phyloP scores from a whole-genome alignment of 176 grass and related monocot species.

The Oryza longistaminata region DNA sequence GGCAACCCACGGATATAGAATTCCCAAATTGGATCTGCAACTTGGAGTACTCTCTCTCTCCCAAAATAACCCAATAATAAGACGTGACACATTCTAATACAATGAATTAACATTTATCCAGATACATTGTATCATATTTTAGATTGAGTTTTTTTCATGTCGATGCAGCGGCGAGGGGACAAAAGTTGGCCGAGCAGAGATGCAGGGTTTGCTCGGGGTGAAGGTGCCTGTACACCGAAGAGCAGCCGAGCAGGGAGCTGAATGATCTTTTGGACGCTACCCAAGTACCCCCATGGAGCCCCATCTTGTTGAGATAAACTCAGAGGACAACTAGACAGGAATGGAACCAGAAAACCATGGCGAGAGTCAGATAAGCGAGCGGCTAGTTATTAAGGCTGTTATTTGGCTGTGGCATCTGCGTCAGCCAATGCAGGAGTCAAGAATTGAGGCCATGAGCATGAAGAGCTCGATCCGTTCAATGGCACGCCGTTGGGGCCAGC shows the following conservation, averaged over 20 bases:
- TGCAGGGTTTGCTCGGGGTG: too few relatives aligned
- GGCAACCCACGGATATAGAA: neutral
- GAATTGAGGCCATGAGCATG: too few relatives aligned
- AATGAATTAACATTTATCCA: too few relatives aligned
- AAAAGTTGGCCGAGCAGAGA: neutral
- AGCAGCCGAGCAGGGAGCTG: neutral
- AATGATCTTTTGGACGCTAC: neutral
- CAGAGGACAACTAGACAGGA: neutral
- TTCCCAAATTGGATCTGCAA: neutral
- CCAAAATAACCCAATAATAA: too few relatives aligned
- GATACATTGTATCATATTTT: too few relatives aligned
- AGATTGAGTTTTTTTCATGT: neutral
- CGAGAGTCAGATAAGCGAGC: neutral
- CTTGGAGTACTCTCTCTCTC: neutral
- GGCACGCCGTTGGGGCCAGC: too few relatives aligned
- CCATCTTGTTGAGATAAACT: neutral
- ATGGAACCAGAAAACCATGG: neutral
- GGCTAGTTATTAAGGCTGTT: too few relatives aligned
- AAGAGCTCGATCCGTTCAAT: too few relatives aligned
- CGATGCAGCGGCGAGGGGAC: neutral
- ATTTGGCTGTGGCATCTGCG: too few relatives aligned
- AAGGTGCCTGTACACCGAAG: neutral
- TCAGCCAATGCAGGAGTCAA: too few relatives aligned
- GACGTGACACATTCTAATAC: too few relatives aligned
- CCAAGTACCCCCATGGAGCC: neutral